Percentiles rank a stretch among this genome's conserved stretches.
Conservation (phyloP, 2,329 filamentous ascomycete species). For the Venturia nashicola region DNA sequence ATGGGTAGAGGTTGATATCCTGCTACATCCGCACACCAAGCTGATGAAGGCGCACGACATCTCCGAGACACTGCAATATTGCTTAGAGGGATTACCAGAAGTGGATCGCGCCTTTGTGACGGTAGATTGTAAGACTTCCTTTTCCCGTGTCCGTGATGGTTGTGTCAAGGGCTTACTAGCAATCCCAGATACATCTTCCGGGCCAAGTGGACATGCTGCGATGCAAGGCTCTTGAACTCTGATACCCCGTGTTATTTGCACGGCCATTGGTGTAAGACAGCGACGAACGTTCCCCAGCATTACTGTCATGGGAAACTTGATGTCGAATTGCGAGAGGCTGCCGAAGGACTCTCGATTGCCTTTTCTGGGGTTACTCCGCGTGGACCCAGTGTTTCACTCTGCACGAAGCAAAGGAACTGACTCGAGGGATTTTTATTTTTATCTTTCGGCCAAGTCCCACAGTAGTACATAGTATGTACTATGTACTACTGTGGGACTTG, state of each 20-base stretch:
- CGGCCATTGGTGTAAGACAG: too few relatives aligned
- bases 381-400: not conserved
- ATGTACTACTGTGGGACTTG: too few relatives aligned
- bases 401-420: too few relatives aligned
- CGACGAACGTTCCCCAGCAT: too few relatives aligned
- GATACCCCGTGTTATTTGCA: not conserved
- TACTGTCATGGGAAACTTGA: not conserved
- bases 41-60: slow-evolving; percentile 45
- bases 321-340: not conserved
- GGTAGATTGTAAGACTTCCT: slow-evolving; percentile 26
- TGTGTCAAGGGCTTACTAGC: not conserved
- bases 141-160: not conserved
- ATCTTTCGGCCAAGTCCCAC: too few relatives aligned
- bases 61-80: slow-evolving; percentile 52
- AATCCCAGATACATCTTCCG: slow-evolving; percentile 3
- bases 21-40: slow-evolving; percentile 41
- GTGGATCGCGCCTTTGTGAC: slow-evolving; percentile 41
- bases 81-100: slow-evolving; percentile 41
- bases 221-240: not conserved
- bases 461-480: too few relatives aligned
- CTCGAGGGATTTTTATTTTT: too few relatives aligned
- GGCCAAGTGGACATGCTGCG: slow-evolving; percentile 8
- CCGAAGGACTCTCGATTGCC: not conserved
- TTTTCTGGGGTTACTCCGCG: not conserved
- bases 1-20: slow-evolving; percentile 50